phyloP scores from a whole-genome alignment of 148 eudicot species.

The Silene uniflora region DNA sequence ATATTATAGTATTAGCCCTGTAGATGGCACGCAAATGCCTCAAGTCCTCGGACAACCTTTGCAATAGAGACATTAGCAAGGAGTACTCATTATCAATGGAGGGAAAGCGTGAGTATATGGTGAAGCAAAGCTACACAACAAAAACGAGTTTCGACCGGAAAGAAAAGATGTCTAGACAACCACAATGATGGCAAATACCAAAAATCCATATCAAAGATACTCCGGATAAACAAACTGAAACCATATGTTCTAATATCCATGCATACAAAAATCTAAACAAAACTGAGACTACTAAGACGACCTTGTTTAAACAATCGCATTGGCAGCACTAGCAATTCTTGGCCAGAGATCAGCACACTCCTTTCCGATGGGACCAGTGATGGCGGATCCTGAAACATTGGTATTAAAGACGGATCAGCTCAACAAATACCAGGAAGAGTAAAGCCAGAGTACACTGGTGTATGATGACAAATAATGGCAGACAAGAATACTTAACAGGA shows the following conservation, averaged over 20 bases:
- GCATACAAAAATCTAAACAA: constrained; percentile 3
- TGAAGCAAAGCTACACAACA: no score
- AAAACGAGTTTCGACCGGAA: background rate
- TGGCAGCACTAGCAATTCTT: constrained; percentile 51
- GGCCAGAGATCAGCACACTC: constrained; percentile 60
- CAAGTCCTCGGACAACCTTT: no score
- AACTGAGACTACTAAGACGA: constrained; percentile 1
- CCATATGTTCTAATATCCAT: constrained; percentile 7
- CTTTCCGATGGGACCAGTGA: constrained; percentile 53
- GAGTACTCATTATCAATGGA: no score
- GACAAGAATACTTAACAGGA: no score
- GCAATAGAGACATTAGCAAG: no score
- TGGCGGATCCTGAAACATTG: constrained; percentile 39
- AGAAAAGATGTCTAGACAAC: background rate
- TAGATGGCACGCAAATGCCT: no score
- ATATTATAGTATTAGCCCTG: no score
- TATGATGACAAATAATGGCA: background rate
- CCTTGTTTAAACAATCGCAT: constrained; percentile 40
- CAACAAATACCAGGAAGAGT: no score
- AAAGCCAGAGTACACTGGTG: background rate
- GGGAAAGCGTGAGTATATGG: no score
- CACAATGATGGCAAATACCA: background rate
- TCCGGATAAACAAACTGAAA: background rate
- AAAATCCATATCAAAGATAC: background rate
- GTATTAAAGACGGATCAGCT: background rate